These are phyloP conservation scores for Sonneratia caseolaris DNA, from an alignment of 345 rosid species.

Conservation along the genomic window DNA sequence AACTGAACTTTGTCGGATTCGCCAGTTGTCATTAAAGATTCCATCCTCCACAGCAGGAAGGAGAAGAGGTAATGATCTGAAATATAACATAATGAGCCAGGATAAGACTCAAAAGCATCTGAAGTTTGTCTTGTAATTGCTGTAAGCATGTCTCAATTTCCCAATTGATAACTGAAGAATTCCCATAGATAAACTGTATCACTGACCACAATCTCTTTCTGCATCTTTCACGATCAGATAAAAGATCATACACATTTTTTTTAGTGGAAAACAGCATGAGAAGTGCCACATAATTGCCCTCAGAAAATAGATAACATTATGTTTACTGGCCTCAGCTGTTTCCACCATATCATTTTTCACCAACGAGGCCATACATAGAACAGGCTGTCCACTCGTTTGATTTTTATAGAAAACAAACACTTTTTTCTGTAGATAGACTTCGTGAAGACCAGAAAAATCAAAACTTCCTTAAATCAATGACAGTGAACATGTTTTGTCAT, in stretches of 20 bases:
- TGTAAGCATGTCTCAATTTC: neutral
- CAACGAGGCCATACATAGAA: neutral
- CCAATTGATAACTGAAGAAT: neutral
- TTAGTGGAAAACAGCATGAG: neutral
- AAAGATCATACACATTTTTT: neutral
- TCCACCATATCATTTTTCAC: neutral
- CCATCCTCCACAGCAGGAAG: conserved; percentile 99
- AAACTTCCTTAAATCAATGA: neutral
- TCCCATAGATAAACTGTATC: neutral
- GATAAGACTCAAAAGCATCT: neutral
- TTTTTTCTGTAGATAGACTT: neutral
- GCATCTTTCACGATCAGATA: neutral
- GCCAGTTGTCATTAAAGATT: conserved; percentile 93
- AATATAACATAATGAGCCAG: conserved; percentile 2
- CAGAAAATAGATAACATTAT: neutral
- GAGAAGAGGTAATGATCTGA: conserved; percentile 88
- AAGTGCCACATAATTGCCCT: neutral
- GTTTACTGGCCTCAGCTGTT: neutral
- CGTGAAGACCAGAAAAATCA: neutral
- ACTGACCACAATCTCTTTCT: neutral
- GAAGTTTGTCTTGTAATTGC: neutral
- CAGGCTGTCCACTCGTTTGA: neutral
- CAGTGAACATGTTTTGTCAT: neutral
- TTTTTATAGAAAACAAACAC: neutral
- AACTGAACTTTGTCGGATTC: conserved; percentile 97